A percentile compares a stretch with the other conserved stretches of the same genome.
Conservation (phyloP, 208 protist genomes). For the Trypanosoma brucei region DNA sequence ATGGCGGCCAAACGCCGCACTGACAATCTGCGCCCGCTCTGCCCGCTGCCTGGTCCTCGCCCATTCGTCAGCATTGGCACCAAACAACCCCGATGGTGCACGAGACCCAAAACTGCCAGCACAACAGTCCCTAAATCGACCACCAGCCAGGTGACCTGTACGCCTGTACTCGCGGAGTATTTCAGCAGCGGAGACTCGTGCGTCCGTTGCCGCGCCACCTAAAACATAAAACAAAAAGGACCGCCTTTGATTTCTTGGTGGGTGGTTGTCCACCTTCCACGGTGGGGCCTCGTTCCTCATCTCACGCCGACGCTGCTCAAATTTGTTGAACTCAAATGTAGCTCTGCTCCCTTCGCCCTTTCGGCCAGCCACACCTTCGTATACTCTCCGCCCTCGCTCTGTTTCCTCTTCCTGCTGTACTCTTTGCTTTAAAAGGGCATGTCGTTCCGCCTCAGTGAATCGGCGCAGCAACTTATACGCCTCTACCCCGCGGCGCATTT, state of each 20-base stretch:
- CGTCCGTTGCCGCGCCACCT: not conserved
- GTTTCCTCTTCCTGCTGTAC: slow-evolving; percentile 23
- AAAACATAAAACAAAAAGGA: slow-evolving; percentile 18
- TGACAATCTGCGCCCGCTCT: not conserved
- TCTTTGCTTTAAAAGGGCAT: slow-evolving; percentile 23
- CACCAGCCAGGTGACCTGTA: not conserved
- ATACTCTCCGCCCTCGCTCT: slow-evolving; percentile 38
- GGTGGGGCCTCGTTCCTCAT: slow-evolving; percentile 22
- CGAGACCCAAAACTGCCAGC: too few relatives aligned
- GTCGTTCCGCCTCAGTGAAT: slow-evolving; percentile 26
- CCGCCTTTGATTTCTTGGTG: slow-evolving; percentile 4
- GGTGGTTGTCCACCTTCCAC: slow-evolving; percentile 14
- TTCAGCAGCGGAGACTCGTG: not conserved
- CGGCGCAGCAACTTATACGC: slow-evolving; percentile 59
- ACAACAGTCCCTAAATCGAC: too few relatives aligned
- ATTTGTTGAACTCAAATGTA: slow-evolving; percentile 33
- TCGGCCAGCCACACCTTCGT: slow-evolving; percentile 13
- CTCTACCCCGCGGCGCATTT: slow-evolving; percentile 31
- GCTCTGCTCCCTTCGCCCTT: slow-evolving; percentile 14
- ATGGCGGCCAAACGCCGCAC: not conserved
- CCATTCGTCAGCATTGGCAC: not conserved
- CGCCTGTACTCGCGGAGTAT: slow-evolving; percentile 4
- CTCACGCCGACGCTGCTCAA: slow-evolving; percentile 3
- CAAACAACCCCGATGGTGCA: not conserved
- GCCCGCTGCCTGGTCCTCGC: not conserved